phyloP scores from a whole-genome alignment of 2,329 filamentous ascomycete genomes.

The Exophiala mesophila region DNA sequence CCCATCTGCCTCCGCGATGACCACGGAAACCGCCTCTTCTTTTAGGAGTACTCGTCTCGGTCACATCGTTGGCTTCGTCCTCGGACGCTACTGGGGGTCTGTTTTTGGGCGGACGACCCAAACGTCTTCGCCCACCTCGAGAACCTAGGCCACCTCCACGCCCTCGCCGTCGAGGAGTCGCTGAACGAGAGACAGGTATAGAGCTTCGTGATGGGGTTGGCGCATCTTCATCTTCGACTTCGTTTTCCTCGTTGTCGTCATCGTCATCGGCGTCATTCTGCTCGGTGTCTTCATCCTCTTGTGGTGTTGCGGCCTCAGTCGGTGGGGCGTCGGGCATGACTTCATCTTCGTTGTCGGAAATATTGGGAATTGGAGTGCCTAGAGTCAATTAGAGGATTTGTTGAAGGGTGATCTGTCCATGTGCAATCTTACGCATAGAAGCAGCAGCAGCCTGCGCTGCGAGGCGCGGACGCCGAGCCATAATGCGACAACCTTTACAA shows the following conservation, averaged over 20 bases:
- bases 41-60: constrained; percentile 50
- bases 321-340: constrained; percentile 39
- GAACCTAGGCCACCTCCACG: constrained; percentile 46
- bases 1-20: constrained; percentile 61
- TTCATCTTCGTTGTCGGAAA: constrained; percentile 43
- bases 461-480: constrained; percentile 43
- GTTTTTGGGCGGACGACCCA: constrained; percentile 84
- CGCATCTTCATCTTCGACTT: constrained; percentile 46
- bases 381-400: constrained; percentile 10
- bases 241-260: constrained; percentile 38
- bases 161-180: constrained; percentile 49
- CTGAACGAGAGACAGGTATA: constrained; percentile 42
- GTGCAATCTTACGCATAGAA: constrained; percentile 37
- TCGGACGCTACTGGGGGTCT: constrained; percentile 74
- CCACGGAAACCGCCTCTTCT: constrained; percentile 61
- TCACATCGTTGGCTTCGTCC: constrained; percentile 43
- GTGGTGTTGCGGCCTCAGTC: constrained; percentile 32
- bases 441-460: constrained; percentile 45
- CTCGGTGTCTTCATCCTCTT: constrained; percentile 32
- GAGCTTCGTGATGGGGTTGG: constrained; percentile 37
- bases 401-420: not conserved
- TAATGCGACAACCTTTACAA: constrained; percentile 27
- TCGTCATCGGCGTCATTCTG: constrained; percentile 25
- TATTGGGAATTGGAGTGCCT: constrained; percentile 40
- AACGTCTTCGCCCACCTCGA: constrained; percentile 45